These are phyloP conservation scores for Aquilaria yunnanensis DNA, from an alignment of 345 rosid genomes.

Conservation along the genomic window DNA sequence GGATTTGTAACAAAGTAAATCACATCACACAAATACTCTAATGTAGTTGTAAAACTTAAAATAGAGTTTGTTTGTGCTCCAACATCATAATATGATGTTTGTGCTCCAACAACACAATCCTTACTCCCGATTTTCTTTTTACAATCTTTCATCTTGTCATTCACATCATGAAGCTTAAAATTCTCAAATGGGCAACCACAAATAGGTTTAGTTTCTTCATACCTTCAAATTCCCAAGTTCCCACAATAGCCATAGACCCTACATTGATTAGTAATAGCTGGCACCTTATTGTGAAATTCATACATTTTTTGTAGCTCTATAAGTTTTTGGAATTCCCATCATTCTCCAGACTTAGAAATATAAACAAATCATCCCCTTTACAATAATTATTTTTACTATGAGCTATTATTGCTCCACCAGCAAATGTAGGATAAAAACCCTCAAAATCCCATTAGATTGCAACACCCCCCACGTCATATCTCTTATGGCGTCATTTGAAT, in stretches of 20 bases:
- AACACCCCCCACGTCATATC: not conserved
- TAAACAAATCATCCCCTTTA: conserved; percentile 33
- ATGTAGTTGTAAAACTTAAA: no score
- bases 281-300: conserved; percentile 28
- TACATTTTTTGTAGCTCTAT: conserved; percentile 24
- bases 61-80: no score
- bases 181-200: conserved; percentile 51
- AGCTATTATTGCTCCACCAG: conserved; percentile 12
- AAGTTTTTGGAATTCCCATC: conserved; percentile 56
- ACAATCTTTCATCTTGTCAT: conserved; percentile 44
- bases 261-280: conserved; percentile 44
- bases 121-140: conserved; percentile 37
- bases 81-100: not conserved
- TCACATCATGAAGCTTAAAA: conserved; percentile 37
- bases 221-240: conserved; percentile 45
- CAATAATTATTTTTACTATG: conserved; percentile 40
- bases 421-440: conserved; percentile 20
- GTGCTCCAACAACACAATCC: conserved; percentile 17
- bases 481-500: no score
- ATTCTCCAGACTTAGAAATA: conserved; percentile 38
- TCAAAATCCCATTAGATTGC: conserved; percentile 29
- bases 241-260: conserved; percentile 53
- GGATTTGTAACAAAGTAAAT: conserved; percentile 43
- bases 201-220: conserved; percentile 26
- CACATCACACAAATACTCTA: not conserved